A percentile compares a stretch with the other conserved stretches of the same genome.
These are phyloP conservation scores for Oryza officinalis DNA, from an alignment of 176 grass and related monocot species.

Conservation along the genomic window DNA sequence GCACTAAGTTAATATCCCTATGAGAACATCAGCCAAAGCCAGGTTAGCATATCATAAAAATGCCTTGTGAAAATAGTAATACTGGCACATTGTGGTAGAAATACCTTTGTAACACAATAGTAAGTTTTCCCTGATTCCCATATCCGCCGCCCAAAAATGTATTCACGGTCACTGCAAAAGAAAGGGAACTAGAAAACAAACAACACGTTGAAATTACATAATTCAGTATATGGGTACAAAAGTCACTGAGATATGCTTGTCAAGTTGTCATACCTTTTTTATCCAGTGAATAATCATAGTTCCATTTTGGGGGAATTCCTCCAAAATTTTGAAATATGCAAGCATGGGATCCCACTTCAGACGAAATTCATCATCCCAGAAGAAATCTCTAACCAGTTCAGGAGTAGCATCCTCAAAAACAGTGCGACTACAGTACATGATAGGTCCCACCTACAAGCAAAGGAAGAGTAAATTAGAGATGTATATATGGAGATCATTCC, in stretches of 20 bases:
- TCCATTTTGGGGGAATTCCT: slow-evolving; percentile 84
- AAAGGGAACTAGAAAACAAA: slow-evolving; percentile 83
- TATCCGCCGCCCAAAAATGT: slow-evolving; percentile 93
- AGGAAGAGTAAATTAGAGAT: not conserved
- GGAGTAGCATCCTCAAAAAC: slow-evolving; percentile 97
- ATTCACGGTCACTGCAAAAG: slow-evolving; percentile 98
- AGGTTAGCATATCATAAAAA: slow-evolving; percentile 10
- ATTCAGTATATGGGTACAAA: slow-evolving; percentile 23
- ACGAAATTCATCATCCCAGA: slow-evolving; percentile 98
- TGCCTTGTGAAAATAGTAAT: not conserved
- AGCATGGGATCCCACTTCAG: slow-evolving; percentile 97
- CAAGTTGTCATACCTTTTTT: slow-evolving; percentile 66
- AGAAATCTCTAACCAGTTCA: slow-evolving; percentile 98
- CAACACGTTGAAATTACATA: slow-evolving; percentile 30
- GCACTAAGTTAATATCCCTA: not conserved
- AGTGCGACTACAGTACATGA: slow-evolving; percentile 79
- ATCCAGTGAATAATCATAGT: slow-evolving; percentile 92
- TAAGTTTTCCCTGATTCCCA: slow-evolving; percentile 89
- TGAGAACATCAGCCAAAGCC: slow-evolving; percentile 16
- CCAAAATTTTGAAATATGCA: slow-evolving; percentile 68
- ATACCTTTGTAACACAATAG: slow-evolving; percentile 97
- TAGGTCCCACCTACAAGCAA: slow-evolving; percentile 72
- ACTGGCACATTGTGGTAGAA: not conserved
- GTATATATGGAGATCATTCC: not conserved
- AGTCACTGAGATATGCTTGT: slow-evolving; percentile 2